Base-by-base conservation (phyloP, 2,329 filamentous ascomycete genomes). In the Fusarium sp. region DNA sequence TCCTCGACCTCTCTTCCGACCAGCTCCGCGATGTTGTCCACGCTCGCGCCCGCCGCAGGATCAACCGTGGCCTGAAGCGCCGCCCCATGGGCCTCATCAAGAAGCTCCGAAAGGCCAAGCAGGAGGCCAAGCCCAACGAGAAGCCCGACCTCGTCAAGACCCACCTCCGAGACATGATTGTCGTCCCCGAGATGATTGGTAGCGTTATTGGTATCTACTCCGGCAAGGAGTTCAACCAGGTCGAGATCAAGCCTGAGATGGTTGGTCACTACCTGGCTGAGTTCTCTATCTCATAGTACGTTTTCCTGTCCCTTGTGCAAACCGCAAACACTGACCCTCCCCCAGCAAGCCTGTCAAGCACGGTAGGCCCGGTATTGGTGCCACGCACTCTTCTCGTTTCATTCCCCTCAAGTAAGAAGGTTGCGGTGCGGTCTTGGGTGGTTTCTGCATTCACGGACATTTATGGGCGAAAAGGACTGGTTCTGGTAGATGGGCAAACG, bases 191-290 rank as follows among this genome's bases (percentile, higher is more conserved):
- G 92, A 98, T 99, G 97, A 99, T 99, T 85, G 97, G 97, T 83
- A 94, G 91, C 88, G 96, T 99, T 83, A 94, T 99, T 83, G 97
- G 95, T 86, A 97, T 99, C 91, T 99, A 99, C 94, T 98, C 95
- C 80, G 97, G 97, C 86, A 99, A 99, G 93, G 95, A 98, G 89
- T 99, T 99, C 94, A 99, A 99, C 93, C 96, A 98, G 92, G 95
- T 99, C 83, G 97, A 99, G 89, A 97, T 99, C 90, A 98, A 98
- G 93, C 97, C 97, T 82, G 97, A 99, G 92, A 99, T 99, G 97
- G 97, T 99, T 88, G 97, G 97, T 86, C 96, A 98, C 91, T 98
- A 98, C 92, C 91, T 99, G 80, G 97, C 91, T 84, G 97, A 99
- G 90, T 99, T 99, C 92, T 98, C 95, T 81, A 99, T 99, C 90